Percentiles rank a stretch among this genome's conserved stretches.
These are phyloP conservation scores for Agaricus blazei DNA, from an alignment of 768 basidiomycete genomes.

Conservation along the genomic window DNA sequence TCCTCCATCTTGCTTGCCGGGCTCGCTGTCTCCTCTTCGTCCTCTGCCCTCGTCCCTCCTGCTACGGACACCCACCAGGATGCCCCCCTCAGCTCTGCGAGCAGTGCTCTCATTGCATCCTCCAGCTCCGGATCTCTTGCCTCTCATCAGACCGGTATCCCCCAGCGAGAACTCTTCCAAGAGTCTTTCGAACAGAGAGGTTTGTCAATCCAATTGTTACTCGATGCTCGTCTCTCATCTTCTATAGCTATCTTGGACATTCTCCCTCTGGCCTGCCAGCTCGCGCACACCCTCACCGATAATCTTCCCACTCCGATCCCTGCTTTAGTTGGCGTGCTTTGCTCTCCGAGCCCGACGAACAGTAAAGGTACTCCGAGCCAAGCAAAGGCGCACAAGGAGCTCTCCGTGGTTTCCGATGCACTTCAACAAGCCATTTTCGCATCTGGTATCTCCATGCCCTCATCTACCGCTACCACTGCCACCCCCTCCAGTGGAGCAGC, in stretches of 20 bases:
- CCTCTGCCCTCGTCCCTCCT: conserved; percentile 40
- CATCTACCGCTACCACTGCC: not conserved
- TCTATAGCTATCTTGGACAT: not conserved
- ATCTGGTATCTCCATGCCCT: not conserved
- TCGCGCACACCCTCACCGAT: not conserved
- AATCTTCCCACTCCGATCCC: not conserved
- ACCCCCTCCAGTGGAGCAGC: not conserved
- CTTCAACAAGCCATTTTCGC: not conserved
- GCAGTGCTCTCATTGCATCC: not conserved
- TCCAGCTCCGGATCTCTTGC: not conserved
- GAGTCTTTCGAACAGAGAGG: not conserved
- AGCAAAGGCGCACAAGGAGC: not conserved
- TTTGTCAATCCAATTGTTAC: too few species aligned
- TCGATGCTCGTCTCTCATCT: not conserved
- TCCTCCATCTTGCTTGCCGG: conserved; percentile 43
- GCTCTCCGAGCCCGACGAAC: not conserved
- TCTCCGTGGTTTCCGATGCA: not conserved
- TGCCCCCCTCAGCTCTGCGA: not conserved
- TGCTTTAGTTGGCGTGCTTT: not conserved
- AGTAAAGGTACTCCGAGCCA: not conserved
- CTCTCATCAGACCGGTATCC: not conserved
- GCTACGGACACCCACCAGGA: conserved; percentile 20
- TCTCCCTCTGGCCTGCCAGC: not conserved
- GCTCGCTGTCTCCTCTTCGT: conserved; percentile 47
- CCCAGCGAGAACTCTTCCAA: not conserved